Evolutionary conservation across 2,329 filamentous ascomycete species (phyloP), one percentile per base, ranked within the genome.

Genomic region (Pyrenochaeta sp.): DNA sequence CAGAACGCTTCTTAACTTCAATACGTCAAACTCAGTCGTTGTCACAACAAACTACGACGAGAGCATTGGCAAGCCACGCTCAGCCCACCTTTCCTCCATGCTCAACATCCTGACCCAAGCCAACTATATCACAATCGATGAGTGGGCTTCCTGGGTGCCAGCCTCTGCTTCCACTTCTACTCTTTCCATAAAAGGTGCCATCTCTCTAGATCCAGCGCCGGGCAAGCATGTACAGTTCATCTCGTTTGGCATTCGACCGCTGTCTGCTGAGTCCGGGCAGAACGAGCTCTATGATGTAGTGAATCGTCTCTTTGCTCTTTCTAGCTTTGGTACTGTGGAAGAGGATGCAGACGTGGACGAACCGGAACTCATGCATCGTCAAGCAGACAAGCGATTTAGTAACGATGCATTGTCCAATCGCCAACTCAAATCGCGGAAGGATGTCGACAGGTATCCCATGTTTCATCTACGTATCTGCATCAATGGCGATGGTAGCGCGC

Each of bases 401-500:
- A 75, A 68, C 6, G 80, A 83, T 28, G 80, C 79, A 1, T 85
- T 81, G 54, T 85, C 82, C 1, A 78, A 74, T 32, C 83, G 78
- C 61, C 85, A 88, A 56, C 65, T 85, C 37, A 87, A 82, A 68
- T 77, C 75, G 7, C 83, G 82, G 43, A 94, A 91, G 72, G 84
- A 88, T 0, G 80, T 93, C 9, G 92, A 97, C 69, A 85, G 87
- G 50, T 95, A 92, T 88, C 93, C 94, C 0, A 94, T 94, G 88
- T 98, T 97, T 69, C 90, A 89, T 67, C 78, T 98, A n/a, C 86
- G 86, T 28, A 85, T 97, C 36, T 78, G 82, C 2, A 68, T 84
- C 8, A 70, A 65, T 22, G 58, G 69, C 7, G 44, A 54, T 8
- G 15, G 49, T n/a, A 27, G 44, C 15, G 46, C 56, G 24, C 57